phyloP scores from a whole-genome alignment of 495 filamentous ascomycete species.

The Poronia punctata region DNA sequence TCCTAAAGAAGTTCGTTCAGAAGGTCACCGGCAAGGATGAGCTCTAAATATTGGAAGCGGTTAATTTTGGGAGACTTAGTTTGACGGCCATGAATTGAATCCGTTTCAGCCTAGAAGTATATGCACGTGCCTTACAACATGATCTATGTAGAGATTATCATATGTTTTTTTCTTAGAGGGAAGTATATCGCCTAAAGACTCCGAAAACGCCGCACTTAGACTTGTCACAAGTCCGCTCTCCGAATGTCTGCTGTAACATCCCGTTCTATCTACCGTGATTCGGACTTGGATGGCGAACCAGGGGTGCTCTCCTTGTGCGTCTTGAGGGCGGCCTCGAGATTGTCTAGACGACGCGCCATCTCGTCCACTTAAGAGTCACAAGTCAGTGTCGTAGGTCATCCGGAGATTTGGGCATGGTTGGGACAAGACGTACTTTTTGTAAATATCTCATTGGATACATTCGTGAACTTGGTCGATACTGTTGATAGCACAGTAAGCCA shows the following conservation, averaged over 20 bases:
- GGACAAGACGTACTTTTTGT: constrained; percentile 70
- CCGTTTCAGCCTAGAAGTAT: no score
- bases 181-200: no score
- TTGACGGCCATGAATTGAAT: no score
- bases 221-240: no score
- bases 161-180: neutral
- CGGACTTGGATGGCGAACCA: constrained; percentile 19
- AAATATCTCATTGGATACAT: constrained; percentile 76
- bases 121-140: neutral
- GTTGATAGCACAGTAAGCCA: no score
- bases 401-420: neutral
- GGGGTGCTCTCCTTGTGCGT: constrained; percentile 39
- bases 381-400: constrained; percentile 7
- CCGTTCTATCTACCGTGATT: no score
- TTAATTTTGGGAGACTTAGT: no score
- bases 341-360: constrained; percentile 84
- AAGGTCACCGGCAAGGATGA: constrained; percentile 54
- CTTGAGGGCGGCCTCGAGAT: constrained; percentile 68
- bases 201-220: no score
- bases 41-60: constrained; percentile 50
- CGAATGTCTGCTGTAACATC: no score
- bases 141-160: neutral
- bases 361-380: constrained; percentile 67
- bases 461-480: constrained; percentile 79
- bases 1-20: constrained; percentile 60